These are phyloP conservation scores for Petasospora rhodanensis DNA, from an alignment of 1,139 yeast species.

Conservation along the genomic window DNA sequence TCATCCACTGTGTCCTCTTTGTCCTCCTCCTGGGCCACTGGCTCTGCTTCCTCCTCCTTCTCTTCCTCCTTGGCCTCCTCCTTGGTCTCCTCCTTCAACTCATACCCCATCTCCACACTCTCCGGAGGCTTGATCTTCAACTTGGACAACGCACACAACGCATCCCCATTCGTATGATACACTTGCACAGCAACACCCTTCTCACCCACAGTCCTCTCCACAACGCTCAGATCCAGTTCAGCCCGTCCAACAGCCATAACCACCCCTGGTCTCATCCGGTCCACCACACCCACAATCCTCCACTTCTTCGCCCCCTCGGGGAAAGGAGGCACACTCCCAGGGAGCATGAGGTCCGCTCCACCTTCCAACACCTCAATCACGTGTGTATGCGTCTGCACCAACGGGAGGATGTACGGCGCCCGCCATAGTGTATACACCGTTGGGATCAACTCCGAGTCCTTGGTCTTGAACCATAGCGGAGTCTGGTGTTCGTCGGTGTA, in stretches of 20 bases:
- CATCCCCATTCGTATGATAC: conserved; percentile 52
- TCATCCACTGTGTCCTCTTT: no score
- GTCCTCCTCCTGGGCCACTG: no score
- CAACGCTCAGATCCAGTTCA: conserved; percentile 43
- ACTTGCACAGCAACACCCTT: conserved; percentile 67
- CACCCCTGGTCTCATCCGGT: conserved; percentile 54
- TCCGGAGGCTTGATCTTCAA: conserved; percentile 41
- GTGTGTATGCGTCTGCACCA: conserved; percentile 64
- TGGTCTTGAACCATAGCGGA: conserved; percentile 67
- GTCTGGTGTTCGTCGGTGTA: conserved; percentile 59
- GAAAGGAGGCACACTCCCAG: conserved; percentile 83
- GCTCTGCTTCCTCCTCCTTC: no score
- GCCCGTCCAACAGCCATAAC: conserved; percentile 76
- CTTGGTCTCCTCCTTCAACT: conserved; percentile 24
- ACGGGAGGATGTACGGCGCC: conserved; percentile 60
- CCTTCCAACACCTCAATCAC: conserved; percentile 60
- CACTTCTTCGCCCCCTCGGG: conserved; percentile 44
- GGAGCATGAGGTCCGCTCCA: conserved; percentile 91
- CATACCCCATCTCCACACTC: conserved; percentile 29
- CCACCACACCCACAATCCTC: conserved; percentile 67
- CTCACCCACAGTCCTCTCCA: conserved; percentile 44
- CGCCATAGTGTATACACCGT: conserved; percentile 72
- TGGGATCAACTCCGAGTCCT: conserved; percentile 59
- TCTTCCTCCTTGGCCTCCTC: no score
- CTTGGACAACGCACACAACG: conserved; percentile 42